Percentiles rank a stretch among this genome's conserved stretches.
These are phyloP conservation scores for Hypoxylon fragiforme DNA, from an alignment of 495 filamentous ascomycete genomes.

Conservation along the genomic window DNA sequence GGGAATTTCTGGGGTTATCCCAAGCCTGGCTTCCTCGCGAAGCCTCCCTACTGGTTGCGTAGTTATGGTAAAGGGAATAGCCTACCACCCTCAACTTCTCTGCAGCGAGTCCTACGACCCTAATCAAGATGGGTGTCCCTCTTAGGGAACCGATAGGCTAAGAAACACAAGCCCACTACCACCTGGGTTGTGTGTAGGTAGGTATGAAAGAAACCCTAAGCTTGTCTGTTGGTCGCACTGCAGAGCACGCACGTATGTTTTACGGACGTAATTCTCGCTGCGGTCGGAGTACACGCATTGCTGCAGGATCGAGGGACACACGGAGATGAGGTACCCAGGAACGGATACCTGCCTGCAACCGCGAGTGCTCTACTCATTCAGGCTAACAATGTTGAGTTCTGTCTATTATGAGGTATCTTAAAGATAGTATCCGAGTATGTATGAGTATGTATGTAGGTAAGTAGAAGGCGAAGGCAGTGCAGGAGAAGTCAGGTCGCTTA, in stretches of 20 bases:
- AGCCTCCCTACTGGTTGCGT: no score
- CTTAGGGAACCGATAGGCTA: constrained; percentile 1
- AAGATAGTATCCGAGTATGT: background rate
- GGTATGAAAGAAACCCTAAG: constrained; percentile 16
- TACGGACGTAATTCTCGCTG: constrained; percentile 39
- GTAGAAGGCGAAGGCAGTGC: background rate
- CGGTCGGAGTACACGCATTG: constrained; percentile 38
- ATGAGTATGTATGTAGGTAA: no score
- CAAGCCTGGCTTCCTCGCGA: no score
- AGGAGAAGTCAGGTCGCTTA: no score
- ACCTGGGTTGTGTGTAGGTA: no score
- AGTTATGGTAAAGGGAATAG: background rate
- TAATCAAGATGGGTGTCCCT: background rate
- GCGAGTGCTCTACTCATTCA: constrained; percentile 9
- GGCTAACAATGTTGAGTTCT: background rate
- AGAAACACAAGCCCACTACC: constrained; percentile 14
- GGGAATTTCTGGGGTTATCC: no score
- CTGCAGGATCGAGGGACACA: constrained; percentile 43
- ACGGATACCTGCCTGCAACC: constrained; percentile 39
- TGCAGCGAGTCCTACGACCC: background rate
- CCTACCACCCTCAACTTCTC: background rate
- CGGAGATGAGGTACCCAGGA: constrained; percentile 41
- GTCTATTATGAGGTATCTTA: background rate
- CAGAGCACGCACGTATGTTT: constrained; percentile 28
- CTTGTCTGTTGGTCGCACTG: constrained; percentile 28